Evolutionary conservation across 2,329 filamentous ascomycete genomes (phyloP).

Genomic region (Dothistroma pini): DNA sequence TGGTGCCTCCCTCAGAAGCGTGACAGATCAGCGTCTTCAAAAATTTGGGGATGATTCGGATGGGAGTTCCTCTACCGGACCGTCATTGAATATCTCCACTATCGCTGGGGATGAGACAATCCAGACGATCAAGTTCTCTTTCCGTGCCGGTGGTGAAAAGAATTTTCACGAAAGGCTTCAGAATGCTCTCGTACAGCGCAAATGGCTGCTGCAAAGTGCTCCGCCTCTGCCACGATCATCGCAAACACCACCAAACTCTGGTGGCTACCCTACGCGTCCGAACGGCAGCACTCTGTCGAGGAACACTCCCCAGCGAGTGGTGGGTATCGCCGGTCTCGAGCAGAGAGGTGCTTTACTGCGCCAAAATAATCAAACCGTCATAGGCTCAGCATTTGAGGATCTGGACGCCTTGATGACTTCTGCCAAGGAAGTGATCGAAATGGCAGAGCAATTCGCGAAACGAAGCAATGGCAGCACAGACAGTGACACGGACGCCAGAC

Average conservation of each 20-base stretch:
- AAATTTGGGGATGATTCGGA: constrained; percentile 18
- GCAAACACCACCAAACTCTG: constrained; percentile 29
- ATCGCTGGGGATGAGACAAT: constrained; percentile 56
- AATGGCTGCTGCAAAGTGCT: constrained; percentile 89
- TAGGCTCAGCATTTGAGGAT: constrained; percentile 92
- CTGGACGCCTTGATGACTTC: constrained; percentile 96
- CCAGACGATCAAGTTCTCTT: constrained; percentile 86
- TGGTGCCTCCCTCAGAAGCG: constrained; percentile 64
- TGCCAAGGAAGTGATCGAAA: constrained; percentile 89
- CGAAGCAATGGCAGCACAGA: constrained; percentile 56
- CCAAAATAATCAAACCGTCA: constrained; percentile 89
- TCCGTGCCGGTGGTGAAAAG: constrained; percentile 82
- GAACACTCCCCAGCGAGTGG: constrained; percentile 53
- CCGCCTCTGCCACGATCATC: constrained; percentile 73
- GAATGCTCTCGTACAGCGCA: constrained; percentile 81
- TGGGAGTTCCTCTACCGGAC: constrained; percentile 74
- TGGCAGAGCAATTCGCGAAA: constrained; percentile 81
- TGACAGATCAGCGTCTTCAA: constrained; percentile 40
- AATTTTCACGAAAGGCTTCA: constrained; percentile 88
- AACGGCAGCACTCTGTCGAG: constrained; percentile 24
- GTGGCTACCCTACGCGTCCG: constrained; percentile 46
- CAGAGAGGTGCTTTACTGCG: constrained; percentile 77
- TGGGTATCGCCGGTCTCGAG: constrained; percentile 90
- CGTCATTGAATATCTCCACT: constrained; percentile 49
- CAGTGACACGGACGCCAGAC: constrained; percentile 58